phyloP scores from a whole-genome alignment of 352 stramenopile genomes.

The Globisporangium nodosum region DNA sequence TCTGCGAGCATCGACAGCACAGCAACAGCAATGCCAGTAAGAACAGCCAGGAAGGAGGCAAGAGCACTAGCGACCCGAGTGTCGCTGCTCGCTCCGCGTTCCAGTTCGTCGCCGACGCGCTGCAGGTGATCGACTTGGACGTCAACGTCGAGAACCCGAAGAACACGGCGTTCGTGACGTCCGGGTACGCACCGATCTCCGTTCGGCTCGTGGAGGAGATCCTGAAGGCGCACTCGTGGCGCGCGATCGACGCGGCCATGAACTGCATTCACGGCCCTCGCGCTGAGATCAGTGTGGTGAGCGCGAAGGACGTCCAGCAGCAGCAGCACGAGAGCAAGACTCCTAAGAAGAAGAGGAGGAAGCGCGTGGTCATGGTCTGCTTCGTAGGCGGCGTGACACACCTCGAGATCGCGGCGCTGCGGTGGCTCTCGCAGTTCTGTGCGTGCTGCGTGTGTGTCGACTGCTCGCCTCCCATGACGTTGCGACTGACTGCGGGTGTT shows the following conservation, averaged over 20 bases:
- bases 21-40: not conserved
- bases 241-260: constrained; percentile 41
- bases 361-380: constrained; percentile 52
- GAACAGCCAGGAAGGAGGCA: not conserved
- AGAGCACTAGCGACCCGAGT: not conserved
- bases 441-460: constrained; percentile 10
- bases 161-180: constrained; percentile 63
- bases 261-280: constrained; percentile 41
- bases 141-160: constrained; percentile 48
- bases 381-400: constrained; percentile 70
- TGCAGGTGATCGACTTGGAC: constrained; percentile 51
- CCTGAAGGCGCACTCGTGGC: constrained; percentile 43
- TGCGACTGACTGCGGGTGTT: not conserved
- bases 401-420: constrained; percentile 64
- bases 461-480: not conserved
- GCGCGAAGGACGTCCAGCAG: not conserved
- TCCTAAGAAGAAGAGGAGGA: constrained; percentile 9
- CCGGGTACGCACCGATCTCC: constrained; percentile 65
- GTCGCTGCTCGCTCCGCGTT: constrained; percentile 18
- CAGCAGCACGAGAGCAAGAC: constrained; percentile 19
- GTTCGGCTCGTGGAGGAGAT: constrained; percentile 65
- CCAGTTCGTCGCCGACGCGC: constrained; percentile 18
- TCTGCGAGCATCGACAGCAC: constrained; percentile 22
- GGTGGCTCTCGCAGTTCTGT: constrained; percentile 70
- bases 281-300: constrained; percentile 37